Base-by-base conservation (phyloP, 1,284 basidiomycete species). In the Rhodotorula sp. region DNA sequence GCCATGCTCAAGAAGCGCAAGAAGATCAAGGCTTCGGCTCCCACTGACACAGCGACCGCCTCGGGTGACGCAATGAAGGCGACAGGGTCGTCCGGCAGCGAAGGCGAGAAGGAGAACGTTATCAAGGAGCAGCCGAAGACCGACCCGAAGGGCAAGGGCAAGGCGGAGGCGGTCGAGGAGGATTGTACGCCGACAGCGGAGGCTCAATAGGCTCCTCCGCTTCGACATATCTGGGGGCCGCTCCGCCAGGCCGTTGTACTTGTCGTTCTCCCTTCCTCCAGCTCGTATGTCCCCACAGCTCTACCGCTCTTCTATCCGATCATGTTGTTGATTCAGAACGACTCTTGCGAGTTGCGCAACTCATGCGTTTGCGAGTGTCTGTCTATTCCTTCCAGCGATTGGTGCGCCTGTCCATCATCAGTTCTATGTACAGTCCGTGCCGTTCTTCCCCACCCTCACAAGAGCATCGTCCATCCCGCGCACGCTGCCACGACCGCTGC, bases 1-100 rank as follows among this genome's bases (percentile, higher is more conserved):
- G 77, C 77, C 30, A 76, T 78, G 77, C 61, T 78, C 36, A 77
- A 77, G 74, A 77, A 77, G 70, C 74, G 76, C 58, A 78, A 74
- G 66, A 76, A 76, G 74, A 58, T 64, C 58, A 75, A 73, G 64
- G 48, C 66, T 6, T n/a, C 55, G 7, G 30, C 52, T 13, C 4
- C 63, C 7, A 30, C 44, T 4, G 11, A 47, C 17, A 7, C 47
- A 4, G 22, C 29, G 17, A 7, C 52, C n/a, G n/a, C n/a, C 7
- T n/a, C 51, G 19, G 44, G 32, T 19, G 51, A 15, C 2, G 1
- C 51, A 8, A n/a, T 44, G 24, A 34, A 29, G 7, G 36, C 34
- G n/a, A 27, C 63, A 15, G 30, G 55, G 9, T 24, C 62, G 5
- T 47, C 59, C 34, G 17, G 49, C 36, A 29, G 34, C 36, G 59